Base-by-base conservation (phyloP, 2,329 filamentous ascomycete species). In the Huntiella savannae region DNA sequence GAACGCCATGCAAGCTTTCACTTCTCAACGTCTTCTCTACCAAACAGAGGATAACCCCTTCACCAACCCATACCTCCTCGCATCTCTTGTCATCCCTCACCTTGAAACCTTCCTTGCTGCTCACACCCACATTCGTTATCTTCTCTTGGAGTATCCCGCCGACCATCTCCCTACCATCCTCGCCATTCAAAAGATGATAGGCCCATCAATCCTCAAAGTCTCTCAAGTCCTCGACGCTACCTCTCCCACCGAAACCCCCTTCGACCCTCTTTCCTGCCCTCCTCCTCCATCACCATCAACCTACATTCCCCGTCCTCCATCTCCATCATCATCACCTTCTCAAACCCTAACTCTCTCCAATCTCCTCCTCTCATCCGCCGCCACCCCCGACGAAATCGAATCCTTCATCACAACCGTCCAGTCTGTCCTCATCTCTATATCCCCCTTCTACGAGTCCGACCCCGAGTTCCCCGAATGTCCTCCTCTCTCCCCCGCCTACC, bases 1-100 rank as follows among this genome's bases (percentile, higher is more conserved):
- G 52, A 75, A 68, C 51, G 71, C 70, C 4, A 73, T 78, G 67
- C 73, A 77, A 55, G 62, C 66, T 1, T 71, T 70, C 51, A 71
- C 67, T 4, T 61, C 67, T 1, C 71, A 71, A 48, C 65, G 65
- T 1, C 57, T 70, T 5, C 55, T 65, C 3, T 65, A 66, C 46
- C 69, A 73, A 49, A 64, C 63, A 3, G 63, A 66, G 32, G 66
- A 69, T 47, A 73, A 72, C 52, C 72, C 71, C 0, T 70, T 75
- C 49, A 62, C 63, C 12, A 69, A 73, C 52, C 64, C 70, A 1
- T 61, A 66, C 16, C 60, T 72, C 12, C 63, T 79, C 2, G 74
- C 75, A 2, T 68, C 69, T 1, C 62, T 77, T 2, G 64, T 79
- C 16, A 62, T 78, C 35, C 71, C 74, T 1, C 71, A 77, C 50